Percentiles rank a stretch among this genome's conserved stretches.
Evolutionary conservation across 139 green algal species (phyloP).

Genomic region (Spirogloea muscicola): DNA sequence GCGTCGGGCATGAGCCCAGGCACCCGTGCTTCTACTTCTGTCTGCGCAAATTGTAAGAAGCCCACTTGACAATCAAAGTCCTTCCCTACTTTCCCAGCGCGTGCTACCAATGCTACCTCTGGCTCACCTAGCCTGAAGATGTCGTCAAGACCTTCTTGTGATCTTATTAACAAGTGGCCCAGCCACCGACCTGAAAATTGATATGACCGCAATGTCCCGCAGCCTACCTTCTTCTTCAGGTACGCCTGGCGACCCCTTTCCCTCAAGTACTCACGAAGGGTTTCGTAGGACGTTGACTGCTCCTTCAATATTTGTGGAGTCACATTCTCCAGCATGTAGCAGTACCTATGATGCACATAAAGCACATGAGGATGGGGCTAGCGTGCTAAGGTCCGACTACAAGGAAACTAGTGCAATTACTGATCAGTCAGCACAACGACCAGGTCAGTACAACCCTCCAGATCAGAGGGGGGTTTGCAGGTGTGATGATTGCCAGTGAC

Average conservation of each 20-base stretch:
- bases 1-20: conserved; percentile 77
- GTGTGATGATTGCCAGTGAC: too few species aligned
- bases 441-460: too few species aligned
- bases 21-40: not conserved
- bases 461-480: too few species aligned
- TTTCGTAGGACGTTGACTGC: conserved; percentile 22
- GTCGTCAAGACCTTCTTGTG: not conserved
- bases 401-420: too few species aligned
- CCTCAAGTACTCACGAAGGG: conserved; percentile 39
- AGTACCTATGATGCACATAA: conserved; percentile 63
- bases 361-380: too few species aligned
- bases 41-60: not conserved
- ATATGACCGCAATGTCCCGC: not conserved
- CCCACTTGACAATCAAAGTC: not conserved
- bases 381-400: too few species aligned
- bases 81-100: not conserved
- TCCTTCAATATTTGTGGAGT: conserved; percentile 31
- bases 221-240: conserved; percentile 35
- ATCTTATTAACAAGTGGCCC: not conserved
- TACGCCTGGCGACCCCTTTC: conserved; percentile 41
- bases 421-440: too few species aligned
- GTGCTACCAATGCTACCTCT: not conserved
- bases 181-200: not conserved
- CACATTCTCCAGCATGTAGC: conserved; percentile 77
- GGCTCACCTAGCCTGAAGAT: not conserved